Conservation (phyloP, 495 filamentous ascomycete species). For the Hypoxylon rickii region DNA sequence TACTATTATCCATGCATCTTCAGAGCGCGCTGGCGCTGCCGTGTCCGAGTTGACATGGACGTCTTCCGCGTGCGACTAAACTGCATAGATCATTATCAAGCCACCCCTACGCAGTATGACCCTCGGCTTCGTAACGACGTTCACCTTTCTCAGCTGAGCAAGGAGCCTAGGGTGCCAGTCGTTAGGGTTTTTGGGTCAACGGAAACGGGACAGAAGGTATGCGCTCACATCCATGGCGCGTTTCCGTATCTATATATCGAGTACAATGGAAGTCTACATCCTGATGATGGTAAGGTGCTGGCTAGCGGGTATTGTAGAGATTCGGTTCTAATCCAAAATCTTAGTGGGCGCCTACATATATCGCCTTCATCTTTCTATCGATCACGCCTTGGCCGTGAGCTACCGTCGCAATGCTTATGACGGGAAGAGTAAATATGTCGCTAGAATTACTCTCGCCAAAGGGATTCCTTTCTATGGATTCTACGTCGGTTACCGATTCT, state of each 20-base stretch:
- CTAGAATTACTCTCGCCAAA: constrained; percentile 88
- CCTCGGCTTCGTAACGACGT: constrained; percentile 69
- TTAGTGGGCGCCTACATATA: constrained; percentile 72
- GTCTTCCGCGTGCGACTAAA: constrained; percentile 86
- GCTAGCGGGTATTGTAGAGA: neutral
- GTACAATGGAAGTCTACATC: constrained; percentile 72
- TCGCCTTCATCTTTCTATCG: constrained; percentile 76
- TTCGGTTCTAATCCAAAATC: constrained; percentile 8
- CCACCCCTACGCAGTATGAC: constrained; percentile 76
- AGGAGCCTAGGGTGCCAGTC: constrained; percentile 76
- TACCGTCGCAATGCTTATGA: constrained; percentile 77
- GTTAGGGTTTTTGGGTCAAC: constrained; percentile 92
- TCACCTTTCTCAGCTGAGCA: constrained; percentile 53
- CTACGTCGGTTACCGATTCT: constrained; percentile 87
- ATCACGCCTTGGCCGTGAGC: constrained; percentile 80
- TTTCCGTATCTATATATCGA: constrained; percentile 94
- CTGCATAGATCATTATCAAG: constrained; percentile 92
- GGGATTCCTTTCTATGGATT: constrained; percentile 95
- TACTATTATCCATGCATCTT: constrained; percentile 15
- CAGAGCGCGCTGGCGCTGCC: constrained; percentile 6
- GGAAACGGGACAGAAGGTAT: constrained; percentile 94
- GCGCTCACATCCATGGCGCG: constrained; percentile 93
- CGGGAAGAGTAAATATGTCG: constrained; percentile 73
- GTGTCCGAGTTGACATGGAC: constrained; percentile 53
- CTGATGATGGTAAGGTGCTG: constrained; percentile 63